These are phyloP conservation scores for Coemansia interrupta DNA, from an alignment of 192 early-diverging fungal genomes.

Conservation along the genomic window DNA sequence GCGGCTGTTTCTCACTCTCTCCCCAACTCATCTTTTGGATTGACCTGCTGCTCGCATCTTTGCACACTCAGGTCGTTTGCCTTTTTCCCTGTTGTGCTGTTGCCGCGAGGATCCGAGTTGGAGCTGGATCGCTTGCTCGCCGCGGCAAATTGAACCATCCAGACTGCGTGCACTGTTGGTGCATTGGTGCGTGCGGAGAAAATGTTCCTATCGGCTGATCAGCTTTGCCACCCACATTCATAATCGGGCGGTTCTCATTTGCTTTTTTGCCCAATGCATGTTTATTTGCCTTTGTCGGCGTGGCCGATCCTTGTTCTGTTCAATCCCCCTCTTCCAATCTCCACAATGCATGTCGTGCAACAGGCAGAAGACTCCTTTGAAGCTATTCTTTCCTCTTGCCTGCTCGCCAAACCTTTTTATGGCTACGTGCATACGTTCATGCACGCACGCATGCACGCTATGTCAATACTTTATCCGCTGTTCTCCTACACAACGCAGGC, in stretches of 20 bases:
- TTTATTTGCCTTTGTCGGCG: slow-evolving; percentile 1
- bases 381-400: background rate
- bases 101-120: too few relatives aligned
- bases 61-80: too few relatives aligned
- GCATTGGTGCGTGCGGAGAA: too few relatives aligned
- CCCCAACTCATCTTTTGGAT: background rate
- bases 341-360: background rate
- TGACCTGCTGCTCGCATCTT: too few relatives aligned
- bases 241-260: too few relatives aligned
- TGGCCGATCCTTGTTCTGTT: slow-evolving; percentile 4
- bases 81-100: too few relatives aligned
- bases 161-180: too few relatives aligned
- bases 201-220: background rate
- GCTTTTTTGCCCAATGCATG: slow-evolving; percentile 1
- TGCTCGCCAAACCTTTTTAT: background rate
- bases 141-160: too few relatives aligned
- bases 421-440: background rate
- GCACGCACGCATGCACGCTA: slow-evolving; percentile 1
- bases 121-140: too few relatives aligned
- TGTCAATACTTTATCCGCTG: background rate
- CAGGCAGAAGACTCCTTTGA: background rate
- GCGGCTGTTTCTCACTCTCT: background rate
- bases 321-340: background rate
- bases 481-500: too few relatives aligned
- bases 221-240: background rate